Evolutionary conservation across 352 stramenopile species (phyloP), one percentile per base, ranked within the genome.

Genomic region (Phytophthora gonapodyides): DNA sequence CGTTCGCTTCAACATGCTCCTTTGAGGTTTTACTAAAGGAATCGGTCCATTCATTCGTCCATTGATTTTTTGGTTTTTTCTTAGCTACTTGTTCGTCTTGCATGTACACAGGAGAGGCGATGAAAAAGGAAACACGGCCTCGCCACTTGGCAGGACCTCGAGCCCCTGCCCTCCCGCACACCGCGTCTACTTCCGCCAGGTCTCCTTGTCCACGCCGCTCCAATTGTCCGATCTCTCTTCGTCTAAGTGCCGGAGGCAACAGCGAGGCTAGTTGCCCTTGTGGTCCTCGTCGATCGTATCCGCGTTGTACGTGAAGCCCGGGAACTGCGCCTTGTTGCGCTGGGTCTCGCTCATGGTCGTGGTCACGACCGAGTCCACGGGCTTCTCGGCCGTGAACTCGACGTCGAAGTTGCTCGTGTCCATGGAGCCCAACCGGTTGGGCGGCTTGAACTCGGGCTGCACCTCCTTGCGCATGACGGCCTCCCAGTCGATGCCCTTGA

Each of bases 341-440:
- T 94, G 85, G 30, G 85, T 94, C 69, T 93, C 85, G 75, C 85
- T 96, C 84, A 96, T 91, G 31, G 82, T 93, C 52, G 85, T 94
- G n/a, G 87, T 96, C 61, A 96, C 87, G 44, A 96, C 87, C 41
- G 87, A 96, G 69, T 96, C 87, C 45, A 95, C 88, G 8, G 94
- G 88, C 54, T 93, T 94, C 63, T 98, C 91, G 42, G 69, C 78
- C 52, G 94, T 98, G 61, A 98, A 98, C 58, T 98, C 92, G 42
- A 97, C 78, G 67, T 97, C 84, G 61, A 98, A 97, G 74, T 98
- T 98, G 75, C 87, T 93, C 53, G 91, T 97, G 75, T 98, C 93
- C 63, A 96, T 92, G 48, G 84, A 94, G 36, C 87, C 87, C 61
- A 94, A 77, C 44, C 82, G 79, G 74, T 93, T 92, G 37, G 88